Evolutionary conservation across 768 basidiomycete genomes (phyloP), one percentile per base, ranked within the genome.

Genomic region (Myochromella boudieri): DNA sequence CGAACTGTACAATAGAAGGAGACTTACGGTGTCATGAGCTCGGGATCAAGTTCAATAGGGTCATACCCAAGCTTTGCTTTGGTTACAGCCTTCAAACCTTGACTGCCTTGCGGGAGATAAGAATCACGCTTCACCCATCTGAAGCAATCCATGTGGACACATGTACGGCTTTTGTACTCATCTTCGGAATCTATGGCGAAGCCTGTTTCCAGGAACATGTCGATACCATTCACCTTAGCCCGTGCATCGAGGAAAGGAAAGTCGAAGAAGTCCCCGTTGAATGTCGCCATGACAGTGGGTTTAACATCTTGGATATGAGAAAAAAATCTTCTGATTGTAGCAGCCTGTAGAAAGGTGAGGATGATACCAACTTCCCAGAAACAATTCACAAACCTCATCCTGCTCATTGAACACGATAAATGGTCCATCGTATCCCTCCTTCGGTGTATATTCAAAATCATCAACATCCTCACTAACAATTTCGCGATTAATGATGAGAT

Each of bases 111-210:
- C 1, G 97, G 97, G 12, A 99, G 71, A 63, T 99, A 98, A 6
- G 95, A 98, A 69, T 98, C 97, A 32, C 97, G 86, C 67, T 99
- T 98, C 41, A 99, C 97, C 97, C 97, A 99, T 58, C 95, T 84
- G 77, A 97, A 98, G 63, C 93, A 95, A 60, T 99, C 97, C 97
- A 99, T 97, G 62, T 99, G 97, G 17, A 86, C 91, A 59, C 95
- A 97, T 15, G 77, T 82, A 8, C 91, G 77, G 58, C 87, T 87
- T 71, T 98, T 98, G 75, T 84, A 99, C 66, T 99, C 97, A 37
- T 94, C 89, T 64, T 98, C 97, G 0, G 78, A 72, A 62, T 99
- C 97, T 52, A 84, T 91, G 6, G 82, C 76, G 60, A 99, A 98
- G 0, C 97, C 97, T 0, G 80, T 97, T 70, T 98, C 95, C 21